Evolutionary conservation across 192 early-diverging fungal genomes (phyloP).

Genomic region (Entrophospora sp.): DNA sequence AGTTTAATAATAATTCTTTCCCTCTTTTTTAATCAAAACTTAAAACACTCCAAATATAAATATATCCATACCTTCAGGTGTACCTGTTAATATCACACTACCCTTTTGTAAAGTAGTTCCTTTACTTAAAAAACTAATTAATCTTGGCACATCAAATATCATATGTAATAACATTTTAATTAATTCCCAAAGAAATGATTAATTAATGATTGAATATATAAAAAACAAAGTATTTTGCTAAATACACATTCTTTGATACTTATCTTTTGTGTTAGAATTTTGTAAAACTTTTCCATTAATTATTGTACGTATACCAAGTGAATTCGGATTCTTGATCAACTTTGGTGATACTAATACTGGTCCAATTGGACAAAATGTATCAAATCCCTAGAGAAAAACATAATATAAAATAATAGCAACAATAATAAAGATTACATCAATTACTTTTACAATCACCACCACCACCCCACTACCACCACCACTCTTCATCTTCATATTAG

Average conservation of each 20-base stretch:
- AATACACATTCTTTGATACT: too few species aligned
- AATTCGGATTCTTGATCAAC: conserved; percentile 41
- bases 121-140: conserved; percentile 53
- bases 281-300: conserved; percentile 36
- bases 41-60: background rate
- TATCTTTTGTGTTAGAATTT: conserved; percentile 39
- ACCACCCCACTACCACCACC: too few species aligned
- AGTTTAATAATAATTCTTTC: conserved; percentile 7
- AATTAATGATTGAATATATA: too few species aligned
- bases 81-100: conserved; percentile 46
- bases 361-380: conserved; percentile 51
- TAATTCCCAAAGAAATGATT: too few species aligned
- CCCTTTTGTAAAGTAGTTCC: conserved; percentile 50
- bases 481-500: too few species aligned
- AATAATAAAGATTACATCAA: background rate
- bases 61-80: conserved; percentile 22
- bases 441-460: too few species aligned
- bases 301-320: conserved; percentile 30
- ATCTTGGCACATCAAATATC: conserved; percentile 43
- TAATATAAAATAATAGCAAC: background rate
- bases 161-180: too few species aligned
- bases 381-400: conserved; percentile 31
- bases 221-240: too few species aligned
- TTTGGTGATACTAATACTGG: conserved; percentile 44
- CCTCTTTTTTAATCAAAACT: background rate